These are phyloP conservation scores for Besnoitia besnoiti DNA, from an alignment of 169 alveolate genomes.

Conservation along the genomic window DNA sequence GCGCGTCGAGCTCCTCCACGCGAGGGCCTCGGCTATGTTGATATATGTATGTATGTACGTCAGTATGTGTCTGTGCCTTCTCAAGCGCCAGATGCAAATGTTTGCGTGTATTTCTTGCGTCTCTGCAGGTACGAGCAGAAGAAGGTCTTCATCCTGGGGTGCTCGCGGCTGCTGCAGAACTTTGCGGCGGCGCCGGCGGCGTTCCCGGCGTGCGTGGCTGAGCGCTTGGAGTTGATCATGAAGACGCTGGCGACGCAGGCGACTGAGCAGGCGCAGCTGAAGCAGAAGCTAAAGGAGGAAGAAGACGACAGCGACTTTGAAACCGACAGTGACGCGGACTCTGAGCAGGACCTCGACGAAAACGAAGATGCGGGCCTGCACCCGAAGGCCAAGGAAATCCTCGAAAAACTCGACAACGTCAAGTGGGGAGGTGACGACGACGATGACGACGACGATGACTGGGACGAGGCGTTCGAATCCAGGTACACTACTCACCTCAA, in stretches of 20 bases:
- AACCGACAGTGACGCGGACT: slow-evolving; percentile 27
- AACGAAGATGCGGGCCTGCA: slow-evolving; percentile 52
- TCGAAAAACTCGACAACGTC: slow-evolving; percentile 35
- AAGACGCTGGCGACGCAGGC: slow-evolving; percentile 37
- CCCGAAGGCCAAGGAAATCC: slow-evolving; percentile 27
- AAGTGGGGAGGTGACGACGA: slow-evolving; percentile 54
- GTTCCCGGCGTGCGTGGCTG: slow-evolving; percentile 36
- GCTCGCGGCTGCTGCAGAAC: slow-evolving; percentile 29
- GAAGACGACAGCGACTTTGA: slow-evolving; percentile 52
- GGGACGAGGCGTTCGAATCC: background rate
- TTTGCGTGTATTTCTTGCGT: too few species aligned
- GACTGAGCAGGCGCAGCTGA: slow-evolving; percentile 7
- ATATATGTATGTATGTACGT: background rate
- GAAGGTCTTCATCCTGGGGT: slow-evolving; percentile 36
- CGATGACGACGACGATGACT: slow-evolving; percentile 24
- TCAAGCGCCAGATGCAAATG: too few species aligned
- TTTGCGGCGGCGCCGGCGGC: slow-evolving; percentile 30
- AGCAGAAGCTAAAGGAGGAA: slow-evolving; percentile 24
- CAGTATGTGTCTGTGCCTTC: too few species aligned
- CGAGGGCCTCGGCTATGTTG: background rate
- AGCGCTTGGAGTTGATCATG: background rate
- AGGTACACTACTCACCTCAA: too few species aligned
- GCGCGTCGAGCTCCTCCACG: too few species aligned
- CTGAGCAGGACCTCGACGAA: slow-evolving; percentile 51
- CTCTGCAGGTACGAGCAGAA: slow-evolving; percentile 45